Evolutionary conservation across 306 rosid species (phyloP), one percentile per base, ranked within the genome.

Genomic region (Prunus padus): DNA sequence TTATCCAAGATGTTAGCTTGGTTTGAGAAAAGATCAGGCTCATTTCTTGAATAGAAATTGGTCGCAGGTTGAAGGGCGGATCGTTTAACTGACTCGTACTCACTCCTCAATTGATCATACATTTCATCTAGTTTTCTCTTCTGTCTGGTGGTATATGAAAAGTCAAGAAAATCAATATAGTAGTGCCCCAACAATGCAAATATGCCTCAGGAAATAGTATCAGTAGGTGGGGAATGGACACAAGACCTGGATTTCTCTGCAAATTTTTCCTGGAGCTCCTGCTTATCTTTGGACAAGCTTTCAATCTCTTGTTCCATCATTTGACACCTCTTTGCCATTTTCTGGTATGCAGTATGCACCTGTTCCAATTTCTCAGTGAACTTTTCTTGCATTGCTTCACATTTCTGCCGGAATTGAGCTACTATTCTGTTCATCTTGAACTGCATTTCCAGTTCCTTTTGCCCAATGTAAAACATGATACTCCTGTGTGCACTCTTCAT

Each of bases 101-200:
- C 98, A 76, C 84, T 83, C 80, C 99, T 89, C 81, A 92, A 79
- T 73, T 96, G 99, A 76, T 96, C 99, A 79, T 96, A 96, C 99
- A 96, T 90, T 87, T 96, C 99, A 80, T 96, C 99, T 75, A 96
- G 82, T 86, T 96, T 96, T 83, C 99, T 92, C 96, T 96, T 96
- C 86, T 96, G 99, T 87, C 99, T 96, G 90, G 68, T 96, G 90
- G 65, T 67, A 82, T 69, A 57, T 63, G 57, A 84, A 67, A 22
- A 72, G 31, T 57, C 42, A 50, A 25, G 63, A 55, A 51, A 8
- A 65, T 69, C 37, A 61, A 59, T 61, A 46, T 44, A 74, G 69
- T 57, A 81, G 67, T 56, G 67, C 59, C 42, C 14, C 71, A 55
- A 79, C 59, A 82, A 31, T 57, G 9, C 66, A 44, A 82, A 65